A percentile compares a stretch with the other conserved stretches of the same genome.
Evolutionary conservation across 805 yeast genomes (phyloP).

Genomic region (Ogataea glucozyma): DNA sequence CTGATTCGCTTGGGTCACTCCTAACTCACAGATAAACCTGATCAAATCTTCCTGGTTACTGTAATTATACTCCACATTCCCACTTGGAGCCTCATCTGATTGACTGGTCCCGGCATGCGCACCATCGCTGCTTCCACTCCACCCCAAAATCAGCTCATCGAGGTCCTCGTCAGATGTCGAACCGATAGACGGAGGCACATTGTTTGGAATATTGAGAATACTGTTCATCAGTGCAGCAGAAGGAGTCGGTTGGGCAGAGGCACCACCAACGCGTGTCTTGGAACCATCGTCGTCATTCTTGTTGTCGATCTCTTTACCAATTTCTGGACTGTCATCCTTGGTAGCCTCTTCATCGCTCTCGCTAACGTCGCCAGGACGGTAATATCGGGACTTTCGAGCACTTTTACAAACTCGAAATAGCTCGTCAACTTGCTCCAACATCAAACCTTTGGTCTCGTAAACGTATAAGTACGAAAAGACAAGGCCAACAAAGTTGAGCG

Average conservation of each 20-base stretch:
- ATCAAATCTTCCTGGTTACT: conserved; percentile 31
- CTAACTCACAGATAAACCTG: conserved; percentile 29
- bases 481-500: conserved; percentile 59
- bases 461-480: conserved; percentile 65
- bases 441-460: conserved; percentile 78
- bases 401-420: conserved; percentile 60
- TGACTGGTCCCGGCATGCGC: background rate
- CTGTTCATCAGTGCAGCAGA: conserved; percentile 26
- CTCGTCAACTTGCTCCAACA: conserved; percentile 80
- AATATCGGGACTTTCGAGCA: conserved; percentile 52
- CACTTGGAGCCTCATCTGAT: background rate
- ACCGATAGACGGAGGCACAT: conserved; percentile 41
- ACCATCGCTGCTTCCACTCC: conserved; percentile 2
- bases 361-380: conserved; percentile 31
- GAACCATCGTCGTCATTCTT: no score
- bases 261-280: no score
- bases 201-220: conserved; percentile 35
- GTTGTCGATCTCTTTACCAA: no score
- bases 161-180: conserved; percentile 35
- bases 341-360: background rate
- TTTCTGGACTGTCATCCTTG: background rate
- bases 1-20: conserved; percentile 8
- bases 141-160: conserved; percentile 15
- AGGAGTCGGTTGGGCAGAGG: background rate
- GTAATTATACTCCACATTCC: conserved; percentile 23